Conservation (phyloP, 2,329 filamentous ascomycete species). For the Alternaria gaisen region DNA sequence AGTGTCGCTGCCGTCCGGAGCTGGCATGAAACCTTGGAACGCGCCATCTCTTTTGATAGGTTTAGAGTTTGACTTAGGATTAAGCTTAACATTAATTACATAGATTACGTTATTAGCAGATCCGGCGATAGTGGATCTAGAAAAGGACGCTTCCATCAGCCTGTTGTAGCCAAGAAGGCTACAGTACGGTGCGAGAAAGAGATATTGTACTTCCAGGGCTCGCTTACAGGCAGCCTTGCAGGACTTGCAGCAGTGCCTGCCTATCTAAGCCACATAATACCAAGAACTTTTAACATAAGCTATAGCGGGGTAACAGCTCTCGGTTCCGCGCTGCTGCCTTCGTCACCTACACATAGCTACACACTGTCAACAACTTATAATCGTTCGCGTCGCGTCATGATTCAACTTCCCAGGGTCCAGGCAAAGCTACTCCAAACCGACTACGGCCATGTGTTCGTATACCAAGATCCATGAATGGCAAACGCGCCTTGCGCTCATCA, state of each 20-base stretch:
- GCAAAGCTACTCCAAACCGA: background rate
- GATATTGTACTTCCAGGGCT: background rate
- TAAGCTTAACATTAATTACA: too few relatives aligned
- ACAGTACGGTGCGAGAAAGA: background rate
- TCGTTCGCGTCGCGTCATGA: background rate
- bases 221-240: background rate
- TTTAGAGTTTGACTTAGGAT: too few relatives aligned
- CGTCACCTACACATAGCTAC: too few relatives aligned
- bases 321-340: background rate
- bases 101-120: too few relatives aligned
- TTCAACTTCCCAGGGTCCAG: accelerated
- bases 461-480: background rate
- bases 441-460: background rate
- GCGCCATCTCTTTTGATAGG: too few relatives aligned
- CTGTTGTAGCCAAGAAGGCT: too few relatives aligned
- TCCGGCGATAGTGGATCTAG: too few relatives aligned
- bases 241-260: background rate
- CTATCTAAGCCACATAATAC: background rate
- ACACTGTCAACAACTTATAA: too few relatives aligned
- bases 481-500: background rate
- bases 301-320: background rate
- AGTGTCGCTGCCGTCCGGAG: too few relatives aligned
- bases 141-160: too few relatives aligned
- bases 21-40: too few relatives aligned
- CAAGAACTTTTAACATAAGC: background rate